Percentiles rank a stretch among this genome's conserved stretches.
These are phyloP conservation scores for Arthrinium puccinioides DNA, from an alignment of 2,329 filamentous ascomycete genomes.

Conservation along the genomic window DNA sequence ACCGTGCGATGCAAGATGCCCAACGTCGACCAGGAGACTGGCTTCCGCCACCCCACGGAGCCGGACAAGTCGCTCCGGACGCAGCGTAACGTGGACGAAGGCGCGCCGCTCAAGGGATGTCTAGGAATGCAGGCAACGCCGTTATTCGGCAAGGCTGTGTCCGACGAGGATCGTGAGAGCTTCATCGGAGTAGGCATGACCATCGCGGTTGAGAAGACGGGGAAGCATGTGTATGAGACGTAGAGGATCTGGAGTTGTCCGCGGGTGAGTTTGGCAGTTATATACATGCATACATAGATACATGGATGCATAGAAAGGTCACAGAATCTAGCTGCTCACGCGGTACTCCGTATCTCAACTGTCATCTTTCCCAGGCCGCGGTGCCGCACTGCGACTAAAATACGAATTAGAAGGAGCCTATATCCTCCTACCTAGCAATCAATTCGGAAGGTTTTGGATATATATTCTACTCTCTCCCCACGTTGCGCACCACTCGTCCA, in stretches of 20 bases:
- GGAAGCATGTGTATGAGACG: conserved; percentile 26
- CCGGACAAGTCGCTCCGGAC: conserved; percentile 52
- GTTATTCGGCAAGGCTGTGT: conserved; percentile 29
- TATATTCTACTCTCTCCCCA: no score
- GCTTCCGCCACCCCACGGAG: conserved; percentile 45
- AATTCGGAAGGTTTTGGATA: no score
- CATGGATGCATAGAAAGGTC: no score
- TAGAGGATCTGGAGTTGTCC: no score
- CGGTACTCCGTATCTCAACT: no score
- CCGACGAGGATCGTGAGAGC: conserved; percentile 24
- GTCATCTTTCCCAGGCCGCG: no score
- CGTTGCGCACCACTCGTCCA: no score
- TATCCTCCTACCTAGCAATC: no score
- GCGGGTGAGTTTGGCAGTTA: not conserved
- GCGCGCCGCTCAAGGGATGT: conserved; percentile 48
- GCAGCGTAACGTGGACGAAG: conserved; percentile 53
- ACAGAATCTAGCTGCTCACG: no score
- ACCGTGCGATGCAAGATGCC: conserved; percentile 65
- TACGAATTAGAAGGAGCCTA: no score
- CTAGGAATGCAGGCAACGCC: conserved; percentile 62
- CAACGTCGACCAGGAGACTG: conserved; percentile 59
- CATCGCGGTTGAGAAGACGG: conserved; percentile 39
- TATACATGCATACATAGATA: no score
- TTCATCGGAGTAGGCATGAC: conserved; percentile 50
- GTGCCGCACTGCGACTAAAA: no score